These are phyloP conservation scores for Lithospermum erythrorhizon DNA, from an alignment of 257 asterid species.

Conservation along the genomic window DNA sequence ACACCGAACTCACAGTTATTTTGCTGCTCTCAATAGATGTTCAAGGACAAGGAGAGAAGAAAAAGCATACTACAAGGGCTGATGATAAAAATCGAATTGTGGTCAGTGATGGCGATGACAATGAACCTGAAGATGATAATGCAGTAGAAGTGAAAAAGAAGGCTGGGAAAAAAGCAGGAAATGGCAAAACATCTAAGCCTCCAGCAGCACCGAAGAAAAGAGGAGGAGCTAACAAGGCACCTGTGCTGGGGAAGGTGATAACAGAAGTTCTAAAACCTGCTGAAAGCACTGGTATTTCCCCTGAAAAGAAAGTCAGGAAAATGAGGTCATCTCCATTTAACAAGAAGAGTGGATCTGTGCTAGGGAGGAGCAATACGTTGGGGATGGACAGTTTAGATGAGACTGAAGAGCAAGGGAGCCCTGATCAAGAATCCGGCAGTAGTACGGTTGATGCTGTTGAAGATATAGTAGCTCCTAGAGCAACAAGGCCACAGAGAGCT, in stretches of 20 bases:
- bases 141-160: conserved; percentile 30
- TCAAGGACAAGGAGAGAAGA: conserved; percentile 23
- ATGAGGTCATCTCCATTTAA: conserved; percentile 85
- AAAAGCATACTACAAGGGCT: conserved; percentile 44
- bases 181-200: conserved; percentile 29
- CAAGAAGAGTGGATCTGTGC: conserved; percentile 76
- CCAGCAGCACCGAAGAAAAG: conserved; percentile 50
- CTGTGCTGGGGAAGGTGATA: conserved; percentile 48
- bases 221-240: conserved; percentile 36
- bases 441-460: conserved; percentile 22
- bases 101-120: conserved; percentile 31
- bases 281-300: conserved; percentile 32
- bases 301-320: conserved; percentile 72
- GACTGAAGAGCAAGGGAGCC: conserved; percentile 21
- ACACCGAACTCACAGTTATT: not conserved
- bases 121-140: conserved; percentile 22
- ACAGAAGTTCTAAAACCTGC: conserved; percentile 56
- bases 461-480: conserved; percentile 24
- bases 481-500: conserved; percentile 48
- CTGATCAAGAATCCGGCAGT: conserved; percentile 32
- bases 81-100: conserved; percentile 27
- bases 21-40: conserved; percentile 24
- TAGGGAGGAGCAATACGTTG: conserved; percentile 25
- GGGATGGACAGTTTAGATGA: conserved; percentile 23
- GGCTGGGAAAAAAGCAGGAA: conserved; percentile 47